Percentiles rank a stretch among this genome's conserved stretches.
Conservation (phyloP, 139 green algal genomes). For the Picochlorum sp. region DNA sequence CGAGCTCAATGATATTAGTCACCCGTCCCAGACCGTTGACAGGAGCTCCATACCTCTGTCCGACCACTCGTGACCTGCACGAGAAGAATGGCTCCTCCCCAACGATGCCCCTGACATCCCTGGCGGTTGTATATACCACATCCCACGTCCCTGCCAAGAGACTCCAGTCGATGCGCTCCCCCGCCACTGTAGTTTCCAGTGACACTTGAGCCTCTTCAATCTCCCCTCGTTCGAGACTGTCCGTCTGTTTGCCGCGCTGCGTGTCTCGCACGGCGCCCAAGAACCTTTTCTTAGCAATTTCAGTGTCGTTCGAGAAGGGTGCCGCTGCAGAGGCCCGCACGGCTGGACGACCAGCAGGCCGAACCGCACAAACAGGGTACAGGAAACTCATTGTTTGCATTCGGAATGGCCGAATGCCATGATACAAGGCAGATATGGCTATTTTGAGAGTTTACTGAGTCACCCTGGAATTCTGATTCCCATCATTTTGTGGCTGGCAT, state of each 20-base stretch:
- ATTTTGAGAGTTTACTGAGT: too few species aligned
- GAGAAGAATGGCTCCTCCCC: background rate
- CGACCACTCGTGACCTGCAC: constrained; percentile 4
- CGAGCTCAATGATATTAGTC: constrained; percentile 43
- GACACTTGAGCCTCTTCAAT: constrained; percentile 33
- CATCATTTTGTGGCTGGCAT: constrained; percentile 19
- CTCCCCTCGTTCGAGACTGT: constrained; percentile 16
- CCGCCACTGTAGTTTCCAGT: constrained; percentile 1
- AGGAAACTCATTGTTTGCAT: background rate
- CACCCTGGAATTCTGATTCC: background rate
- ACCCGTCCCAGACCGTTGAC: constrained; percentile 20
- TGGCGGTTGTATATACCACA: constrained; percentile 41
- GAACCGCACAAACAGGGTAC: background rate
- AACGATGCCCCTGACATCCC: constrained; percentile 34
- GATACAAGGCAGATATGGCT: too few species aligned
- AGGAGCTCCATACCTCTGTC: constrained; percentile 36
- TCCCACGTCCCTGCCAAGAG: constrained; percentile 34
- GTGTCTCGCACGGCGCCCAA: constrained; percentile 4
- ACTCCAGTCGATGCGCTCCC: constrained; percentile 19
- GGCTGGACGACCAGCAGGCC: background rate
- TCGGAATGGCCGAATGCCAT: too few species aligned
- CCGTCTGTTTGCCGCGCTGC: constrained; percentile 17
- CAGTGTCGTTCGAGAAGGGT: too few species aligned
- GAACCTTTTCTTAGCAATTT: too few species aligned
- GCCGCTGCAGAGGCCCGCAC: background rate